phyloP scores from a whole-genome alignment of 192 early-diverging fungal genomes.

The Kappamyces sp. region DNA sequence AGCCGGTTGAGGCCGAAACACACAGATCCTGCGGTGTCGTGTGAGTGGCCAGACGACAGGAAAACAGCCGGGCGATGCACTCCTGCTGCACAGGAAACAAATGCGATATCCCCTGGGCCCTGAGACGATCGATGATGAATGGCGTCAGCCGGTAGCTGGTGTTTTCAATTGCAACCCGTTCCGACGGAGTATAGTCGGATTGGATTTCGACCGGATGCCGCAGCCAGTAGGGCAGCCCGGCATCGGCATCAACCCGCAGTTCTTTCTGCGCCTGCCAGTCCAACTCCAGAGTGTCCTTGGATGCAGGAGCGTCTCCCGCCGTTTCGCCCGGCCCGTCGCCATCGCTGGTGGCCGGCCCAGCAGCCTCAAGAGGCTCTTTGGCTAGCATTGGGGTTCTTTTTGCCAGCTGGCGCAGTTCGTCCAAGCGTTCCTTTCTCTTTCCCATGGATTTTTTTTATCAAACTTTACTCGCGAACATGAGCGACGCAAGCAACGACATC shows the following conservation, averaged over 20 bases:
- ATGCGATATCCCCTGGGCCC: slow-evolving; percentile 57
- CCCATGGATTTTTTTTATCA: too few species aligned
- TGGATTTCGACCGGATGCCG: slow-evolving; percentile 70
- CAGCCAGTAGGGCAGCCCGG: slow-evolving; percentile 89
- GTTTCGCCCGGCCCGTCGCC: too few species aligned
- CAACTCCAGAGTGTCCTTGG: too few species aligned
- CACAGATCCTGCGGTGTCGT: slow-evolving; percentile 82
- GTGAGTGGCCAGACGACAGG: slow-evolving; percentile 59
- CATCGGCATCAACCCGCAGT: background rate
- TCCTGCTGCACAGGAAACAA: slow-evolving; percentile 89
- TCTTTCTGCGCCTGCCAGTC: too few species aligned
- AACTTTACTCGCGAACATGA: too few species aligned
- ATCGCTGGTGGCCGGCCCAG: too few species aligned
- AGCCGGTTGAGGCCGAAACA: slow-evolving; percentile 92
- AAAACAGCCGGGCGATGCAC: slow-evolving; percentile 74
- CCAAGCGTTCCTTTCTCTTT: too few species aligned
- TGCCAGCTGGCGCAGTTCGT: too few species aligned
- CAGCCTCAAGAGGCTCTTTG: too few species aligned
- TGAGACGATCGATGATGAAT: slow-evolving; percentile 36
- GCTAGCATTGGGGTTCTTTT: too few species aligned
- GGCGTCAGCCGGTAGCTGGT: slow-evolving; percentile 54
- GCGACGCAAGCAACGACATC: too few species aligned
- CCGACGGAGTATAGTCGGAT: slow-evolving; percentile 42
- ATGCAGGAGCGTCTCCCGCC: too few species aligned
- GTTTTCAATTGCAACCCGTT: slow-evolving; percentile 37